phyloP scores from a whole-genome alignment of 257 asterid species.

The Salvia miltiorrhiza region DNA sequence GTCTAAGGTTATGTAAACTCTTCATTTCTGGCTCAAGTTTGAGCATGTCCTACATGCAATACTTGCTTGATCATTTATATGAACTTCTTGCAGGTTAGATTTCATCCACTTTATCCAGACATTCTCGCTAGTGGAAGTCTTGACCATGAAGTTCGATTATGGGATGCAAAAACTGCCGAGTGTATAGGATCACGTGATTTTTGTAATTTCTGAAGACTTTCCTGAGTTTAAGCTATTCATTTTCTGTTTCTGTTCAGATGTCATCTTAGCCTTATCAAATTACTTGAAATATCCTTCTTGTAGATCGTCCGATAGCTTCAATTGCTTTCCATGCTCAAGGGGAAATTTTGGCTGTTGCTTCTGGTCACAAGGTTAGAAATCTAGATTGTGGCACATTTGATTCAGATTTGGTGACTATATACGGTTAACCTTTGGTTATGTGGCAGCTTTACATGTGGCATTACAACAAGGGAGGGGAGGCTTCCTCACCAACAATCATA shows the following conservation, averaged over 20 bases:
- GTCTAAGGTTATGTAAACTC: neutral
- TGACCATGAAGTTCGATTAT: constrained; percentile 96
- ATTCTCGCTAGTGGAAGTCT: constrained; percentile 97
- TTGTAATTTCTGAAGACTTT: constrained; percentile 45
- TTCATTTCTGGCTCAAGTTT: constrained; percentile 17
- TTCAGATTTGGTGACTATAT: constrained; percentile 16
- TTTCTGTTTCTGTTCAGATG: constrained; percentile 8
- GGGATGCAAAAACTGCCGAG: constrained; percentile 88
- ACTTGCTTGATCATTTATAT: constrained; percentile 16
- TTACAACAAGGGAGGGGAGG: constrained; percentile 77
- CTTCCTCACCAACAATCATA: constrained; percentile 80
- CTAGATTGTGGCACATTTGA: constrained; percentile 15
- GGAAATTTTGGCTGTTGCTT: constrained; percentile 92
- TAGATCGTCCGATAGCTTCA: constrained; percentile 98
- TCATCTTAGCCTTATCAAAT: constrained; percentile 7
- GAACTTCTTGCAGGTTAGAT: constrained; percentile 71
- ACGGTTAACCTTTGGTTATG: constrained; percentile 26
- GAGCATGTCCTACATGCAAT: neutral
- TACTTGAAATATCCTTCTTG: constrained; percentile 23
- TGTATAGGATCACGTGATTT: constrained; percentile 93
- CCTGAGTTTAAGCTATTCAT: neutral
- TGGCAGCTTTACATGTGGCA: constrained; percentile 95
- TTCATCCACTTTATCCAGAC: constrained; percentile 87
- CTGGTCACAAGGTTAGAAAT: constrained; percentile 90
- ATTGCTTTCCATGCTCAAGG: constrained; percentile 98